Evolutionary conservation across 2,329 filamentous ascomycete genomes (phyloP), one percentile per base, ranked within the genome.

Genomic region (Nemania bipapillata): DNA sequence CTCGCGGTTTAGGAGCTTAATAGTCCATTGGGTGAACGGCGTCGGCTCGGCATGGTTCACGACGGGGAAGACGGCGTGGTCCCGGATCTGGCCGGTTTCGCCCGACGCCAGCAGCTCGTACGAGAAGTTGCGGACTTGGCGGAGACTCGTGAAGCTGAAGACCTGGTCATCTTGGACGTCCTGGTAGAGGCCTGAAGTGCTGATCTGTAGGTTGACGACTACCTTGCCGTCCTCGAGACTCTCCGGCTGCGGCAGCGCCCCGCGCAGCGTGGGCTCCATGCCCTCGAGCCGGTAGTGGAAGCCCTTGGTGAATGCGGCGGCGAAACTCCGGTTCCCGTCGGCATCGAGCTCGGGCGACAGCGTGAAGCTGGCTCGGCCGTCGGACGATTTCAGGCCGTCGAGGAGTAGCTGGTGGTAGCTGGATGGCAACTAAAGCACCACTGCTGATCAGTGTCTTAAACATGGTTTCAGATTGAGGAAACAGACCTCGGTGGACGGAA

Each of bases 131-230:
- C 3, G 15, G 20, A 3, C n/a, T 37, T 45, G 54, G 3, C 22
- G 54, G 22, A 2, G 3, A 24, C 35, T 2, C 24, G 54, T 45
- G 54, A 57, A 57, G 40, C n/a, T 12, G 22, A 30, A 57, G 20
- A 57, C 20, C 37, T 57, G 28, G 12, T 22, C 37, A 28, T 45
- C 35, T n/a, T 57, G 20, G 54, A 57, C 30, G 37, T 57, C 54
- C 35, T 20, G 11, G n/a, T 57, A 57, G 1, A 57, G 22, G 12
- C 54, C 54, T 12, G 54, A 57, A 22, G 54, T 57, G 15, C 37
- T 28, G 54, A 57, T 42, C 2, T 57, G 3, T 22, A 57, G 24
- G 54, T 28, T 11, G 12, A 57, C 54, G 17, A 3, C 1, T 4
- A 9, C 3, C 20, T 28, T 24, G 3, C 54, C 54, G 15, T 57